Evolutionary conservation across 2,329 filamentous ascomycete genomes (phyloP), one percentile per base, ranked within the genome.

Genomic region (Ophiocordyceps camponoti-floridani): DNA sequence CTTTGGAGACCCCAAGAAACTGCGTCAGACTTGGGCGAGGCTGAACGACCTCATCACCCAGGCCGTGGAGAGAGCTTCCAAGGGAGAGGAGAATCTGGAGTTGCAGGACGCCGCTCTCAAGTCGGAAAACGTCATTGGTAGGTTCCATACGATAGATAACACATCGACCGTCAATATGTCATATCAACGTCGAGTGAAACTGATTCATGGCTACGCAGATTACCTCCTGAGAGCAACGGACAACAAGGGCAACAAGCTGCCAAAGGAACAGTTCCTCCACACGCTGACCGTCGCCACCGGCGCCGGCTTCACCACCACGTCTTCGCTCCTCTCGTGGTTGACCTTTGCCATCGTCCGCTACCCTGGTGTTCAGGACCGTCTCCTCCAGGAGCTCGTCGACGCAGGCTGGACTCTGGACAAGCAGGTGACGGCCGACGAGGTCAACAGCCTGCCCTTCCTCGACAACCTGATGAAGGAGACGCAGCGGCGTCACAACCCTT

Each of bases 381-480:
- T 79, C 0, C 59, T 78, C 0, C 74, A 79, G 51, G 75, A 79
- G 48, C 58, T 78, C 10, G 52, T 77, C 30, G 69, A 74, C 51
- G 54, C 69, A 38, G 67, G 53, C 10, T 63, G 68, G 41, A 55
- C 59, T 40, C 62, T 65, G 9, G 52, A 66, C 13, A 71, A 62
- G 0, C 54, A 65, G 3, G 43, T 42, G 2, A 47, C 45, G 4
- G 43, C 45, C 1, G 72, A 75, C 10, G 48, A 68, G 3, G 67
- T 66, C 2, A 58, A 66, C 43, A 58, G 62, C 40, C 63, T 79
- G 6, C 52, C 59, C 2, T 76, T 69, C 56, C 63, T 75, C 9
- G 73, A 77, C 54, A 67, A 68, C 42, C 75, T 69, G 55, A 59
- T 79, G 62, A 78, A 79, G 56, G 75, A 79, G 54, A 74, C 67